Conservation (phyloP, 352 stramenopile genomes). For the Globisporangium mamillatum region DNA sequence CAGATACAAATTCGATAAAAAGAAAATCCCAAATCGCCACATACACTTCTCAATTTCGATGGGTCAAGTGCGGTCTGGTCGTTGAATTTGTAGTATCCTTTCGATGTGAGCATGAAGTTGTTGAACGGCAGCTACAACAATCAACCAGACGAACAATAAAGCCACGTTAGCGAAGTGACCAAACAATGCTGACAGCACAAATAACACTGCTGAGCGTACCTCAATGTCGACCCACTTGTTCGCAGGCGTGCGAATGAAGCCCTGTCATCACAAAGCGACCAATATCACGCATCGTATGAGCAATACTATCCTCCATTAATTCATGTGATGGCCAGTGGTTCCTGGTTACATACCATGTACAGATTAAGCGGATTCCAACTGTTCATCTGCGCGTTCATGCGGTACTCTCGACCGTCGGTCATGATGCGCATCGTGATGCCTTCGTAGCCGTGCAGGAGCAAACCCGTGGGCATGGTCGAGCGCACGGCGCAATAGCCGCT, state of each 20-base stretch:
- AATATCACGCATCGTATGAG: constrained; percentile 2
- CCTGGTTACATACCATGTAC: constrained; percentile 58
- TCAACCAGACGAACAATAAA: neutral
- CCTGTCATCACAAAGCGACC: constrained; percentile 24
- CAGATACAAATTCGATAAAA: neutral
- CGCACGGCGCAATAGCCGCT: constrained; percentile 86
- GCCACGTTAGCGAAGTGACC: neutral
- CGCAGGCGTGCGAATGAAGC: constrained; percentile 74
- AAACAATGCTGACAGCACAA: neutral
- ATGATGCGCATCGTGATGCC: constrained; percentile 84
- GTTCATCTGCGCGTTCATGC: constrained; percentile 83
- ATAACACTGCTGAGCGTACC: constrained; percentile 24
- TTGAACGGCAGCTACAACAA: constrained; percentile 58
- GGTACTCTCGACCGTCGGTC: constrained; percentile 83
- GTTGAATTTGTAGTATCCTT: constrained; percentile 80
- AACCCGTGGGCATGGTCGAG: constrained; percentile 41
- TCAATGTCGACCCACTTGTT: constrained; percentile 85
- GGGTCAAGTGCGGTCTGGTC: constrained; percentile 74
- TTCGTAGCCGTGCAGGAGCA: constrained; percentile 80
- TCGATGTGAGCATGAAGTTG: constrained; percentile 79
- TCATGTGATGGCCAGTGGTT: neutral
- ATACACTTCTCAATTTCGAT: constrained; percentile 71
- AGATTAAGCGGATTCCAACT: constrained; percentile 87
- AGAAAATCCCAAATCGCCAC: constrained; percentile 3
- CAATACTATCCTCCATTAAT: neutral